Evolutionary conservation across 2,329 filamentous ascomycete genomes (phyloP).

Genomic region (Paraphoma sp.): DNA sequence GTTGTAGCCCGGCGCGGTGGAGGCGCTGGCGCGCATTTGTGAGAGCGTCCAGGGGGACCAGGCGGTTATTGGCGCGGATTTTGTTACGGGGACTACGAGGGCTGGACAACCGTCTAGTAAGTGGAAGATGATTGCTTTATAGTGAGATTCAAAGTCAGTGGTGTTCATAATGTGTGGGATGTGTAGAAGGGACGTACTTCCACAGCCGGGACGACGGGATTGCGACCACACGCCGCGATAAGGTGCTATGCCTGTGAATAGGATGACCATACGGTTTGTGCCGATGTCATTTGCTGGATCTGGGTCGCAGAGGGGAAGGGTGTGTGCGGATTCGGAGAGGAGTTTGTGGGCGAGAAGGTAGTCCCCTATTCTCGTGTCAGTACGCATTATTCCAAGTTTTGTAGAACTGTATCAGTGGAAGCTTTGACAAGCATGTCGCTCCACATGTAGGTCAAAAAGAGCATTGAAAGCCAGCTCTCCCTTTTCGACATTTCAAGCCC

Average conservation of each 20-base stretch:
- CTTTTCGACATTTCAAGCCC: too few relatives aligned
- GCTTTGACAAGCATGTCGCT: too few relatives aligned
- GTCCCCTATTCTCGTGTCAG: slow-evolving; percentile 31
- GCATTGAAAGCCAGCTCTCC: too few relatives aligned
- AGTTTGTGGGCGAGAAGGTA: slow-evolving; percentile 47
- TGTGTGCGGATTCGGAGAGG: slow-evolving; percentile 38
- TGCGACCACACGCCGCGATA: slow-evolving; percentile 36
- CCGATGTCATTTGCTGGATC: slow-evolving; percentile 35
- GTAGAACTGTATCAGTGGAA: neutral
- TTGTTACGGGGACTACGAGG: slow-evolving; percentile 44
- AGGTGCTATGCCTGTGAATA: slow-evolving; percentile 49
- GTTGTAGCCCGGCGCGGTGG: slow-evolving; percentile 5
- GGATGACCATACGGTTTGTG: slow-evolving; percentile 44
- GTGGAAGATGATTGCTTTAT: slow-evolving; percentile 40
- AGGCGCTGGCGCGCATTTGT: slow-evolving; percentile 32
- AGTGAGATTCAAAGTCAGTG: neutral
- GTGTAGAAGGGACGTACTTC: slow-evolving; percentile 6
- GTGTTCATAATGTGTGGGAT: neutral
- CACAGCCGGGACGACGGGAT: slow-evolving; percentile 47
- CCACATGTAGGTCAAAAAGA: too few relatives aligned
- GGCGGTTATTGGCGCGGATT: slow-evolving; percentile 34
- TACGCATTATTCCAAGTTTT: neutral
- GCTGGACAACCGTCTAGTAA: slow-evolving; percentile 46
- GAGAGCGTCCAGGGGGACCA: slow-evolving; percentile 45
- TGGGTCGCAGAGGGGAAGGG: slow-evolving; percentile 42